Evolutionary conservation across 2,329 filamentous ascomycete genomes (phyloP).

Genomic region (Fusarium begoniae): DNA sequence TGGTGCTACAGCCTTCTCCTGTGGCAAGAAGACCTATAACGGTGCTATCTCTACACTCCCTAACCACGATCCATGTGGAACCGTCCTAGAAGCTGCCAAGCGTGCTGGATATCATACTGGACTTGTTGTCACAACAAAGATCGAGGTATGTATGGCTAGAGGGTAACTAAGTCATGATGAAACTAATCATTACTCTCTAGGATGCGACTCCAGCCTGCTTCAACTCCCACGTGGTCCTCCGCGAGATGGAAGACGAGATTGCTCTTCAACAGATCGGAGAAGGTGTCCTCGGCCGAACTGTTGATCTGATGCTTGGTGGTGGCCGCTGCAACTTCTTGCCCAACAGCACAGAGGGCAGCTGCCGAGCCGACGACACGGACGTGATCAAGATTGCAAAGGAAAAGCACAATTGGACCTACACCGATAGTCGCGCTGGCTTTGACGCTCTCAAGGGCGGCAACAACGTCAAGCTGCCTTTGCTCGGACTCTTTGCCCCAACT

Average conservation of each 20-base stretch:
- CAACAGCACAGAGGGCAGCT: slow-evolving; percentile 82
- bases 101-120: slow-evolving; percentile 91
- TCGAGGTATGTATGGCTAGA: slow-evolving; percentile 3
- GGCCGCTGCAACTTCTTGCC: slow-evolving; percentile 93
- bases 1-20: slow-evolving; percentile 97
- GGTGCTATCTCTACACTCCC: slow-evolving; percentile 92
- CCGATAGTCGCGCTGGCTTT: slow-evolving; percentile 77
- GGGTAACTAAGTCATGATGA: neutral
- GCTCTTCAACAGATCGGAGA: slow-evolving; percentile 92
- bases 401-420: slow-evolving; percentile 81
- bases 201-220: slow-evolving; percentile 98
- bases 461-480: slow-evolving; percentile 77
- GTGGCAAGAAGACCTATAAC: slow-evolving; percentile 94
- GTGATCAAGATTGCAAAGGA: slow-evolving; percentile 77
- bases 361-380: slow-evolving; percentile 80
- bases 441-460: slow-evolving; percentile 75
- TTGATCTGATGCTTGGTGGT: slow-evolving; percentile 93
- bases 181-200: slow-evolving; percentile 64
- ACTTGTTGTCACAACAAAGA: slow-evolving; percentile 86
- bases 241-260: slow-evolving; percentile 87
- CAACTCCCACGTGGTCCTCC: slow-evolving; percentile 82
- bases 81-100: slow-evolving; percentile 92
- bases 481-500: slow-evolving; percentile 83
- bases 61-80: slow-evolving; percentile 87
- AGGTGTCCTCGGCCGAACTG: slow-evolving; percentile 83